Evolutionary conservation across 805 yeast species (phyloP), one percentile per base, ranked within the genome.

Genomic region (Wickerhamiella lipophila): DNA sequence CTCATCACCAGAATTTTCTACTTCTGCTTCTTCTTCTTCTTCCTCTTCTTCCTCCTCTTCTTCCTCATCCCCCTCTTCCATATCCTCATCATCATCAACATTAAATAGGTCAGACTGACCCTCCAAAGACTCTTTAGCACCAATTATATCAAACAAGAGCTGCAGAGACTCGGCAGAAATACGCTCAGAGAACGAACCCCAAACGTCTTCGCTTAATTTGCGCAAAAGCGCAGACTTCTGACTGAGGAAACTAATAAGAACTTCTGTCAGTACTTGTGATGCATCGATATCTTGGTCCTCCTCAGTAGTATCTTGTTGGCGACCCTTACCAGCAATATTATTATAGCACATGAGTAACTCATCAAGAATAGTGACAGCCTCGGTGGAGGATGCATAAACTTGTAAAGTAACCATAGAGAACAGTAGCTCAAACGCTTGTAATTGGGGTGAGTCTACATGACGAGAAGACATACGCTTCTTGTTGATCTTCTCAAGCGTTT

Each of bases 101-200:
- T 83, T 84, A 60, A 88, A 88, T 57, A 89, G 65, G 42, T 74
- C 74, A 22, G 73, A 72, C 63, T 84, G 92, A 1, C 96, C 96
- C 55, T 80, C 79, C 53, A 79, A 76, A 61, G 83, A 84, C 63
- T 88, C 96, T 59, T 76, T 78, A 0, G 94, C 72, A 15, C 66
- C 55, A 46, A 81, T 61, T 15, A 81, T 74, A 50, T 79, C 81
- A 46, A 70, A 68, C 43, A 82, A 57, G 21, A 76, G 63, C 9
- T 67, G 64, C 27, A 82, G 55, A 42, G 80, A 77, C 8, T 64
- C 61, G 9, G 54, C 56, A 2, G 68, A 69, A 26, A 79, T 63
- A 29, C 70, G 67, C 16, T 62, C 65, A n/a, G 77, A 62, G 50
- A 80, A 71, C 34, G 74, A 72, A 38, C 74, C 77, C 79, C 81